Conservation (phyloP, 441 rosid species). For the Codiaeum variegatum region DNA sequence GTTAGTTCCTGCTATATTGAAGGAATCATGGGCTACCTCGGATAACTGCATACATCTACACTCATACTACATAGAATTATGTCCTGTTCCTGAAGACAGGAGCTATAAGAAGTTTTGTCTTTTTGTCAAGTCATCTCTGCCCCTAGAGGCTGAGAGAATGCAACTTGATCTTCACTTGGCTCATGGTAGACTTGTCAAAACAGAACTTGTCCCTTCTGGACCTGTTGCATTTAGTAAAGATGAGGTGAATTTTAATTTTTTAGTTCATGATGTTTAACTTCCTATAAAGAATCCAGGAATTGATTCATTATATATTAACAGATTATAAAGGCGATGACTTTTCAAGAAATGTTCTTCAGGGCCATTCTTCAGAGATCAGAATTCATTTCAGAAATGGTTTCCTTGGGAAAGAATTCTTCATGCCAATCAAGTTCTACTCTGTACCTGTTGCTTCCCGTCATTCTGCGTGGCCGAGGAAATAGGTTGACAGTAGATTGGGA, state of each 20-base stretch:
- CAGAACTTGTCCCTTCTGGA: constrained; percentile 58
- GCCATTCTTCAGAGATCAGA: constrained; percentile 67
- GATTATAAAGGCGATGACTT: constrained; percentile 60
- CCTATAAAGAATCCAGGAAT: constrained; percentile 1
- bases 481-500: constrained; percentile 61
- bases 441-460: constrained; percentile 84
- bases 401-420: constrained; percentile 46
- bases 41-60: constrained; percentile 43
- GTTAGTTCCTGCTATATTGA: constrained; percentile 65
- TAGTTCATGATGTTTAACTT: constrained; percentile 17
- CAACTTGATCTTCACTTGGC: constrained; percentile 87
- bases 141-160: constrained; percentile 73
- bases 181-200: constrained; percentile 67
- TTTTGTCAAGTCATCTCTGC: constrained; percentile 75
- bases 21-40: constrained; percentile 49
- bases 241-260: constrained; percentile 49
- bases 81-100: constrained; percentile 80
- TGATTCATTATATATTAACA: constrained; percentile 33
- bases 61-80: constrained; percentile 57
- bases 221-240: constrained; percentile 38
- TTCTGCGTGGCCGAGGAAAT: constrained; percentile 30
- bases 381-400: constrained; percentile 50
- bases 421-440: constrained; percentile 45
- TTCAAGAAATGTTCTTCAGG: constrained; percentile 86
- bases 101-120: constrained; percentile 72